Conservation (phyloP, 768 basidiomycete species). For the Collybiopsis luxurians region DNA sequence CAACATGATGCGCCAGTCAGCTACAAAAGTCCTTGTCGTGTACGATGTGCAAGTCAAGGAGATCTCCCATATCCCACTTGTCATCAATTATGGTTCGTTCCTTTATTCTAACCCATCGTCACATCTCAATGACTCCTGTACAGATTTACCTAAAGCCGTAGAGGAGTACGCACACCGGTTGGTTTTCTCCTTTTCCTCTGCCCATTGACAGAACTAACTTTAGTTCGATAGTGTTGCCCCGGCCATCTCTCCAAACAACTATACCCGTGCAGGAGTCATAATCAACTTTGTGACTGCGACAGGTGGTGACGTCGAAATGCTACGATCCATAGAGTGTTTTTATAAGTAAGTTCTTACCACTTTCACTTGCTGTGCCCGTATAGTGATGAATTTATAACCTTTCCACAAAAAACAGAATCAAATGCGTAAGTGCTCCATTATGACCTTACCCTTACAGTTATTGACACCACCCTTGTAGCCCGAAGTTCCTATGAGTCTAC, state of each 20-base stretch:
- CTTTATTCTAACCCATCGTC: constrained; percentile 1
- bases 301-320: constrained; percentile 97
- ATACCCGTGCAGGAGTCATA: constrained; percentile 86
- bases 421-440: constrained; percentile 66
- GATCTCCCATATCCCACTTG: constrained; percentile 84
- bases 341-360: constrained; percentile 67
- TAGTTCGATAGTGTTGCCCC: constrained; percentile 65
- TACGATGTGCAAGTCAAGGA: constrained; percentile 97
- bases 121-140: constrained; percentile 4
- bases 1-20: constrained; percentile 56
- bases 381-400: constrained; percentile 11
- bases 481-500: constrained; percentile 88
- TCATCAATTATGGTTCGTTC: constrained; percentile 87
- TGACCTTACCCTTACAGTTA: background rate
- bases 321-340: constrained; percentile 97
- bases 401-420: constrained; percentile 53
- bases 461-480: constrained; percentile 49
- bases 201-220: background rate
- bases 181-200: constrained; percentile 14
- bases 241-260: constrained; percentile 76
- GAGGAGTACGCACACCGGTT: constrained; percentile 97
- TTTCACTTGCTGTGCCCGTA: background rate
- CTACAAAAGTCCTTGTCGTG: constrained; percentile 80
- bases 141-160: constrained; percentile 90
- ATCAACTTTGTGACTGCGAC: constrained; percentile 98